phyloP scores from a whole-genome alignment of 495 filamentous ascomycete species.

The Aspergillus cavernicola region DNA sequence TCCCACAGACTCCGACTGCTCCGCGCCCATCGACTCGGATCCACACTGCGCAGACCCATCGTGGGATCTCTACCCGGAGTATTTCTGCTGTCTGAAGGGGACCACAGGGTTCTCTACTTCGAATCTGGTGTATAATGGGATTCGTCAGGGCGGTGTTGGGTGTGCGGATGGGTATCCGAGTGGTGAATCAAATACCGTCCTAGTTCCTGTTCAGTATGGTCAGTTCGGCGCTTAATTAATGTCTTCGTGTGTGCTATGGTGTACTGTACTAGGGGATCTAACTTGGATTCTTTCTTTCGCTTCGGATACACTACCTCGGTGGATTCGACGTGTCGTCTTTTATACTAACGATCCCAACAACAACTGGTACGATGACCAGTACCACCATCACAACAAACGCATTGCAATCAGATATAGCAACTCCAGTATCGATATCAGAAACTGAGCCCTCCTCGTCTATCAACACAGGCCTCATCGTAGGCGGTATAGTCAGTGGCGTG shows the following conservation, averaged over 20 bases:
- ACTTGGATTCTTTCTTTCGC: too few species aligned
- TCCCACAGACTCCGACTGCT: not conserved
- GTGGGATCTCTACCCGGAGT: not conserved
- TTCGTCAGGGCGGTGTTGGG: not conserved
- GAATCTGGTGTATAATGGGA: not conserved
- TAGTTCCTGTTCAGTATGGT: not conserved
- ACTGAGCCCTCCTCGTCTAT: not conserved
- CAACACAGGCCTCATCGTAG: not conserved
- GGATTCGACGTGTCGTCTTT: too few species aligned
- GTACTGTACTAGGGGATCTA: too few species aligned
- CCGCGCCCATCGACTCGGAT: not conserved
- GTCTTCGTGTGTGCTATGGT: not conserved
- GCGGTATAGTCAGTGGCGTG: slow-evolving; percentile 1
- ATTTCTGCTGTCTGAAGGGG: not conserved
- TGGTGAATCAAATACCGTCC: not conserved
- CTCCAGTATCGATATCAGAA: not conserved
- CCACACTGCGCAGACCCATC: slow-evolving; percentile 1
- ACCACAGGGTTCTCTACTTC: not conserved
- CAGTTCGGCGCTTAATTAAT: too few species aligned
- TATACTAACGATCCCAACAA: too few species aligned
- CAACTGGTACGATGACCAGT: too few species aligned
- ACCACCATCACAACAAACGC: not conserved
- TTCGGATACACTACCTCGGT: too few species aligned
- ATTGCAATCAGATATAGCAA: not conserved
- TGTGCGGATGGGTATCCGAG: not conserved